Base-by-base conservation (phyloP, 768 basidiomycete genomes). In the Thelephora aurantiotincta region DNA sequence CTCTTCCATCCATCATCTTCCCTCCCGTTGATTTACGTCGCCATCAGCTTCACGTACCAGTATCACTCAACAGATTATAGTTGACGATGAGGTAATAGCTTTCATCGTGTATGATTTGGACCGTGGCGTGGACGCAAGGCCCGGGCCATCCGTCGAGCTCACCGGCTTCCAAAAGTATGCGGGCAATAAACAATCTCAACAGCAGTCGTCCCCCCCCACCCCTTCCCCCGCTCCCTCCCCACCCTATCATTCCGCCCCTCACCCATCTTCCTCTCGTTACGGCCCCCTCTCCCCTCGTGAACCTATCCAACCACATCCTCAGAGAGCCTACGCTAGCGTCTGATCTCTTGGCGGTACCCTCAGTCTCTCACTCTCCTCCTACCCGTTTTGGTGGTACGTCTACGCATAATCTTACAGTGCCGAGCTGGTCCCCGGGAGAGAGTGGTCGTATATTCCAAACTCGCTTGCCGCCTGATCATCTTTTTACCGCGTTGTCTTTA, bases 101-200 rank as follows among this genome's bases (percentile, higher is more conserved):
- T 73, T 72, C 54, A 64, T 85, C 53, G 68, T 78, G 44, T 86
- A 84, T 60, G 75, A 82, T 54, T 65, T 87, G 54, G 77, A 82
- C 56, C 75, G 80, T 58, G 69, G 67, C 54, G 62, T 67, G 53
- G 54, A 49, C 47, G 51, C 54, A 18, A 49, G 44, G 38, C 65
- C 67, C 33, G 67, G 67, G 50, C 81, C 84, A 13, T 72, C 75
- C 43, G 82, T 74, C 50, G 72, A 79, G 56, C 67, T 87, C 52
- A 48, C 76, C 52, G 71, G 69, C 35, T 74, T 73, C 59, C 68
- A 70, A 57, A 65, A 65, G 59, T 65, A 67, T 54, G 54, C 58
- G 22, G 55, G 55, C 53, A 65, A 61, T 44, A 59, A 56, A 50
- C 56, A 57, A 6, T 62, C 56, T 18, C 59, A 52, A 46, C 58